These are phyloP conservation scores for Dionaea muscipula DNA, from an alignment of 179 eudicot genomes.

Conservation along the genomic window DNA sequence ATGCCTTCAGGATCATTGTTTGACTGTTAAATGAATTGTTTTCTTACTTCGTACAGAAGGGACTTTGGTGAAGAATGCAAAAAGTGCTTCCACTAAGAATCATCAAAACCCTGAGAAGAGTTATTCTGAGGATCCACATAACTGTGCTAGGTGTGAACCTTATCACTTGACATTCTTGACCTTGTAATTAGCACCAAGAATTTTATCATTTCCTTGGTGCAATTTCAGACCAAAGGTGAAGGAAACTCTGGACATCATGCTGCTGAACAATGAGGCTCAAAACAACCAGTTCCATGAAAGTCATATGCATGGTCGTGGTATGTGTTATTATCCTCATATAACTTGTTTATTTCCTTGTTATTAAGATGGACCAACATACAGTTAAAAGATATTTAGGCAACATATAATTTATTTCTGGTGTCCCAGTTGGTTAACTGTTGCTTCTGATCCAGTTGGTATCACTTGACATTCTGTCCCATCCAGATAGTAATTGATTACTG, in stretches of 20 bases:
- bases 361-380: no score
- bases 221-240: conserved; percentile 32
- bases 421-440: no score
- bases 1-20: background rate
- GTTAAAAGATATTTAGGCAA: no score
- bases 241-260: conserved; percentile 13
- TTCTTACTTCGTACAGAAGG: conserved; percentile 26
- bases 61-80: conserved; percentile 19
- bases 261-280: conserved; percentile 10
- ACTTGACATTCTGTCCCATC: no score
- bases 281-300: conserved; percentile 7
- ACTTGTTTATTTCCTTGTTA: no score
- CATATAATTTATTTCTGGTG: no score
- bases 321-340: background rate
- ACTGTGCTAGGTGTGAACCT: conserved; percentile 30
- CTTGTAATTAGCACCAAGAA: background rate
- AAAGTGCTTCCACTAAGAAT: conserved; percentile 11
- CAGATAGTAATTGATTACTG: background rate
- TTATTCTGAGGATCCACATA: conserved; percentile 18
- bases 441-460: no score
- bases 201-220: conserved; percentile 10
- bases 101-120: conserved; percentile 19
- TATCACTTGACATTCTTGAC: background rate
- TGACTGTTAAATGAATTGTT: conserved; percentile 2
- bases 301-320: conserved; percentile 4